Evolutionary conservation across 148 eudicot genomes (phyloP).

Genomic region (Euryodendron excelsum): DNA sequence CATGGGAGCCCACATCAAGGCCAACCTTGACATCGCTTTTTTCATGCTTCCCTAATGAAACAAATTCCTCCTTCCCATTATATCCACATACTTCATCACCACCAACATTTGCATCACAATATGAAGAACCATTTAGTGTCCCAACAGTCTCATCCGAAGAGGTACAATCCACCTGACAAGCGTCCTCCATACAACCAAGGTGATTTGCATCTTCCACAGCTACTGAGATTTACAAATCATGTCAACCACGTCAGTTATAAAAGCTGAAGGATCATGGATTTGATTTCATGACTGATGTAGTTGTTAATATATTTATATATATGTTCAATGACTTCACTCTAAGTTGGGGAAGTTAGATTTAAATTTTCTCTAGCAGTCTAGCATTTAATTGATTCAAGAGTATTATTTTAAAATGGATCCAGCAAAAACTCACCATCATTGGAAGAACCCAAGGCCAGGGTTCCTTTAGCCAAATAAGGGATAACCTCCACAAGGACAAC

Average conservation of each 20-base stretch:
- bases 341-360: not conserved
- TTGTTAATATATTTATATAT: not conserved
- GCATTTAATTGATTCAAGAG: not conserved
- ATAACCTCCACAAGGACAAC: slow-evolving; percentile 60
- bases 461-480: slow-evolving; percentile 34
- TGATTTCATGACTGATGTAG: not conserved
- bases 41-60: slow-evolving; percentile 16
- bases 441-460: slow-evolving; percentile 24
- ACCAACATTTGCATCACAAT: slow-evolving; percentile 26
- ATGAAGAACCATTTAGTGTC: slow-evolving; percentile 27
- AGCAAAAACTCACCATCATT: slow-evolving; percentile 15
- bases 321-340: not conserved
- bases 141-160: slow-evolving; percentile 12
- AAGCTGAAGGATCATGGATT: not conserved
- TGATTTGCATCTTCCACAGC: slow-evolving; percentile 14
- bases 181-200: slow-evolving; percentile 10
- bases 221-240: slow-evolving; percentile 8
- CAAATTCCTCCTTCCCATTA: slow-evolving; percentile 8
- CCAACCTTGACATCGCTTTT: not conserved
- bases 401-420: slow-evolving; percentile 20
- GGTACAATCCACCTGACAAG: slow-evolving; percentile 4
- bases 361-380: not conserved
- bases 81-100: slow-evolving; percentile 22
- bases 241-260: slow-evolving; percentile 13
- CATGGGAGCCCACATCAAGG: slow-evolving; percentile 5